Evolutionary conservation across 2,329 filamentous ascomycete species (phyloP), one percentile per base, ranked within the genome.

Genomic region (Epicoccum sorghinum): DNA sequence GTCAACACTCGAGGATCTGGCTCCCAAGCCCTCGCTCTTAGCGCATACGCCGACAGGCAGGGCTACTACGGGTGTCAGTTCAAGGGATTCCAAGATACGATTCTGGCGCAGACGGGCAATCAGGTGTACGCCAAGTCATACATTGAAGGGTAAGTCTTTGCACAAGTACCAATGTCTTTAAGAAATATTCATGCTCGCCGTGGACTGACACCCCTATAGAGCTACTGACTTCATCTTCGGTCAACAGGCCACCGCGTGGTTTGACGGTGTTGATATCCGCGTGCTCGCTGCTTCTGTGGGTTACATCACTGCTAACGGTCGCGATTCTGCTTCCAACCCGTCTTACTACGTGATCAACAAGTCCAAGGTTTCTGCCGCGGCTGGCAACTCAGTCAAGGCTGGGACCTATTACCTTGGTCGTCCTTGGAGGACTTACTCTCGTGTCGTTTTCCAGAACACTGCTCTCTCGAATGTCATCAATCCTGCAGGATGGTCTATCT

Each of bases 221-320:
- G 81, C 82, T 3, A 82, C 82, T 38, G 85, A 86, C 62, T 85
- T 85, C 65, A 82, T 85, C 60, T 87, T 87, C 66, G 80, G 85
- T 47, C 77, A 84, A 69, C 61, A 77, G 48, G 78, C 80, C 30
- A 67, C 72, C 47, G 75, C 78, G 41, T 87, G 81, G 83, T 82
- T 80, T 66, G 79, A 83, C 48, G 61, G 72, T 12, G 77, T 76
- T 53, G 77, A 79, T 39, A 80, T 86, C 57, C 71, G 77, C 37
- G 79, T 82, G 44, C 70, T 80, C 8, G 66, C 71, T 14, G 72
- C 72, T 2, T 69, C 60, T 0, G 3, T 61, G 1, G 81, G 82
- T 13, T 81, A 75, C 62, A 67, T 74, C 52, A 75, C 71, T 4
- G 72, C 73, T 43, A 73, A 65, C 45, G 71, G 70, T 33, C 70